Percentiles rank a stretch among this genome's conserved stretches.
phyloP scores from a whole-genome alignment of 345 rosid species.

The Xanthoceras sorbifolium region DNA sequence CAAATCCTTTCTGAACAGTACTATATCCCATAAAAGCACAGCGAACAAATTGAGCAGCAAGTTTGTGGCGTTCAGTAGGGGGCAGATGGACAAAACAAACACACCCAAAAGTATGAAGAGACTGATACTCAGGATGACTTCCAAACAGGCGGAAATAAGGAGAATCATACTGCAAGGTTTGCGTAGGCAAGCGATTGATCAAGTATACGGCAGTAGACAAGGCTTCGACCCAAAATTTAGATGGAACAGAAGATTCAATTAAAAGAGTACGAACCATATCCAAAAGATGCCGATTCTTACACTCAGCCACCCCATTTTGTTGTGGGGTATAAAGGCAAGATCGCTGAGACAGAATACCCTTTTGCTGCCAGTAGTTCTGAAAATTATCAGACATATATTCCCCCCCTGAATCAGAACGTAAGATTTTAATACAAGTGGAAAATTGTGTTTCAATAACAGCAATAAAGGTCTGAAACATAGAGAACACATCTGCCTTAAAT shows the following conservation, averaged over 20 bases:
- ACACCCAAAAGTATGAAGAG: background rate
- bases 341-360: background rate
- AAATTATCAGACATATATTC: too few species aligned
- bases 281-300: background rate
- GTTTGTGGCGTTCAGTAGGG: background rate
- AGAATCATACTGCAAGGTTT: background rate
- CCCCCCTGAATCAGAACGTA: background rate
- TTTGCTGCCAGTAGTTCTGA: background rate
- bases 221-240: too few species aligned
- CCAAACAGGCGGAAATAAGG: background rate
- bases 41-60: background rate
- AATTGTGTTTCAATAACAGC: background rate
- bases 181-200: background rate
- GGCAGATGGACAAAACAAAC: background rate
- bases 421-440: background rate
- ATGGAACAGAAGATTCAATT: background rate
- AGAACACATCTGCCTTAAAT: background rate
- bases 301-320: background rate
- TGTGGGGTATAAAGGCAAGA: conserved; percentile 3
- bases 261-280: background rate
- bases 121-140: background rate
- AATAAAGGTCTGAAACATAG: background rate
- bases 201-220: background rate
- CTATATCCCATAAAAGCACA: background rate
- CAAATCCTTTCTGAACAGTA: background rate